Conservation (phyloP, 2,329 filamentous ascomycete genomes). For the Talaromyces sp. region DNA sequence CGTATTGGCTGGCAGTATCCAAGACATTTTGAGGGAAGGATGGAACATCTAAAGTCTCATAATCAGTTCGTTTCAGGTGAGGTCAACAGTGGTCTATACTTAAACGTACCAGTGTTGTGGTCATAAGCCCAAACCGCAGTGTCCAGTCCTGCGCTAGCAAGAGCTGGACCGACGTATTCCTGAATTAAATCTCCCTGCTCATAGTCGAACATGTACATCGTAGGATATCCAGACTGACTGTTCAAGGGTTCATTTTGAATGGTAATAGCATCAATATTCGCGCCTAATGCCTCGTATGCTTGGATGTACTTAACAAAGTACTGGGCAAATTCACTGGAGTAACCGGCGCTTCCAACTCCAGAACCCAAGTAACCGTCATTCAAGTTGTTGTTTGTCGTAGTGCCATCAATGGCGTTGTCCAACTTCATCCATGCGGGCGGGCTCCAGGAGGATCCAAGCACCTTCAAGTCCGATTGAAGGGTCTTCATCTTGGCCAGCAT, state of each 20-base stretch:
- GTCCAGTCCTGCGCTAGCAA: conserved; percentile 9
- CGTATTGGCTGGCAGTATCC: conserved; percentile 8
- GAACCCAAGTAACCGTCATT: conserved; percentile 4
- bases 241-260: conserved; percentile 14
- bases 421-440: conserved; percentile 14
- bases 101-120: conserved; percentile 8
- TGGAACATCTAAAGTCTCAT: background rate
- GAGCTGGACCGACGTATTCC: conserved; percentile 10
- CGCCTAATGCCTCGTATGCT: conserved; percentile 10
- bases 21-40: conserved; percentile 9
- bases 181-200: conserved; percentile 10
- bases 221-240: conserved; percentile 10
- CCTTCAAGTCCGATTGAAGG: conserved; percentile 5
- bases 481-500: conserved; percentile 14
- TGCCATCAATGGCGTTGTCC: background rate
- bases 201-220: conserved; percentile 12
- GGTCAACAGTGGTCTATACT: background rate
- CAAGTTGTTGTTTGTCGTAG: background rate
- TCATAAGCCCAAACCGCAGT: conserved; percentile 14
- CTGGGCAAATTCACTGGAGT: conserved; percentile 12
- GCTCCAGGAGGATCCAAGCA: conserved; percentile 14
- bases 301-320: conserved; percentile 16
- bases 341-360: background rate
- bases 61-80: background rate
- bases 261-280: conserved; percentile 13